phyloP scores from a whole-genome alignment of 768 basidiomycete species.

The Boletus edulis region DNA sequence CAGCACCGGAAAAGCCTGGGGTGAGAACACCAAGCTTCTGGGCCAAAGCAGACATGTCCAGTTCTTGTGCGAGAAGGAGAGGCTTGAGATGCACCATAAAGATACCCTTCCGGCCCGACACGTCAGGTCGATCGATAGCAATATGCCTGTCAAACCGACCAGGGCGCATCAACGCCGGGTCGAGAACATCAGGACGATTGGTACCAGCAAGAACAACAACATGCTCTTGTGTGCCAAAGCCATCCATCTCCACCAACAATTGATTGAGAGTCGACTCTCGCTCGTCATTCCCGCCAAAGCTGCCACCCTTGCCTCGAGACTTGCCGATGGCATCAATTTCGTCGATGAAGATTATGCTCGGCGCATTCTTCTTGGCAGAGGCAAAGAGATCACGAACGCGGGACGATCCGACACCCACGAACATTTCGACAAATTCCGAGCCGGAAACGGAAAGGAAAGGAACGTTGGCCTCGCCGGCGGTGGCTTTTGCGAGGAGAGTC shows the following conservation, averaged over 20 bases:
- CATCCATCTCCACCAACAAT: conserved; percentile 98
- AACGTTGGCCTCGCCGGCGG: conserved; percentile 95
- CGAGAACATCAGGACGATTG: conserved; percentile 95
- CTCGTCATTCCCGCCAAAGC: conserved; percentile 94
- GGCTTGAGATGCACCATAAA: conserved; percentile 90
- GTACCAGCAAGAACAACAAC: conserved; percentile 96
- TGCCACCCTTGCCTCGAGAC: conserved; percentile 73
- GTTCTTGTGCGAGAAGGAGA: conserved; percentile 60
- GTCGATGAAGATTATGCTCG: conserved; percentile 98
- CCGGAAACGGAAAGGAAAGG: conserved; percentile 99
- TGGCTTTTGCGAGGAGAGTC: conserved; percentile 96
- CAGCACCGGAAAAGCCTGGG: conserved; percentile 97
- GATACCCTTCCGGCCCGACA: conserved; percentile 90
- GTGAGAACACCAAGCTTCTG: conserved; percentile 96
- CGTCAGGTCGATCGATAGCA: conserved; percentile 91
- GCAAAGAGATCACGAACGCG: conserved; percentile 97
- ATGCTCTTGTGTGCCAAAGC: conserved; percentile 96
- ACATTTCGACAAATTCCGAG: conserved; percentile 99
- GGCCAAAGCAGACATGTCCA: conserved; percentile 60
- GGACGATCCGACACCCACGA: conserved; percentile 97
- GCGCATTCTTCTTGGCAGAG: conserved; percentile 95
- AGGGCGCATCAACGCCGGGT: conserved; percentile 92
- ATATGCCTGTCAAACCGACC: conserved; percentile 98
- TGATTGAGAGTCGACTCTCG: conserved; percentile 97
- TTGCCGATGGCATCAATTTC: conserved; percentile 99